Conservation (phyloP, 768 basidiomycete genomes). For the Rhizopogon rudus region DNA sequence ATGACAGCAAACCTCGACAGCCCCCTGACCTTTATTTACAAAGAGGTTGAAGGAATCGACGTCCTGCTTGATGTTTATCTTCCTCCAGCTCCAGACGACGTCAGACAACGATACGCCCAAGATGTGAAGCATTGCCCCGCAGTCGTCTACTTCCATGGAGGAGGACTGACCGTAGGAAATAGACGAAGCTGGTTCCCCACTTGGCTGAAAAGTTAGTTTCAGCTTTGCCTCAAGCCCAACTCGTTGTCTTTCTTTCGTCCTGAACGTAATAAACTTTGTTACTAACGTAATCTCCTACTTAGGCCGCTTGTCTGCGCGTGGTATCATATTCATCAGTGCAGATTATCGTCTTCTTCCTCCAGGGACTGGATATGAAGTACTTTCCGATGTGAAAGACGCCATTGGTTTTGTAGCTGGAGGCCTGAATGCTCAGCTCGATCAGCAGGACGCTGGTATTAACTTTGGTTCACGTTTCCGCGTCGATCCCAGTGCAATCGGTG, state of each 20-base stretch:
- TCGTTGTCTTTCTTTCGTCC: neutral
- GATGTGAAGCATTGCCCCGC: conserved; percentile 13
- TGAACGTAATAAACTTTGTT: neutral
- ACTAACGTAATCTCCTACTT: neutral
- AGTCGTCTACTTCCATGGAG: conserved; percentile 43
- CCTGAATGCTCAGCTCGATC: conserved; percentile 11
- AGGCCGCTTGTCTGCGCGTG: conserved; percentile 45
- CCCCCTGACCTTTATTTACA: conserved; percentile 31
- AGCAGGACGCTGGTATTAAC: neutral
- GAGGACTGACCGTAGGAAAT: conserved; percentile 58
- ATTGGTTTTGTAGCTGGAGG: conserved; percentile 40
- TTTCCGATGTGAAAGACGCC: conserved; percentile 53
- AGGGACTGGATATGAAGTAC: conserved; percentile 49
- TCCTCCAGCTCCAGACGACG: conserved; percentile 6
- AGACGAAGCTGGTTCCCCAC: conserved; percentile 56
- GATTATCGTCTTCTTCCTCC: conserved; percentile 56
- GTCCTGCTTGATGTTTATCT: conserved; percentile 33
- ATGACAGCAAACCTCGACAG: conserved; percentile 3
- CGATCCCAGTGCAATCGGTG: conserved; percentile 41
- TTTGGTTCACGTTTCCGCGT: conserved; percentile 27
- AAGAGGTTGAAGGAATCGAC: conserved; percentile 18
- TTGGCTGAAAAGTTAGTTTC: conserved; percentile 55
- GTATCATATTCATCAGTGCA: conserved; percentile 54
- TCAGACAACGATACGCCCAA: no score
- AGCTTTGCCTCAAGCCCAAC: neutral